phyloP scores from a whole-genome alignment of 2,329 filamentous ascomycete species.

The Penicillium sp. region DNA sequence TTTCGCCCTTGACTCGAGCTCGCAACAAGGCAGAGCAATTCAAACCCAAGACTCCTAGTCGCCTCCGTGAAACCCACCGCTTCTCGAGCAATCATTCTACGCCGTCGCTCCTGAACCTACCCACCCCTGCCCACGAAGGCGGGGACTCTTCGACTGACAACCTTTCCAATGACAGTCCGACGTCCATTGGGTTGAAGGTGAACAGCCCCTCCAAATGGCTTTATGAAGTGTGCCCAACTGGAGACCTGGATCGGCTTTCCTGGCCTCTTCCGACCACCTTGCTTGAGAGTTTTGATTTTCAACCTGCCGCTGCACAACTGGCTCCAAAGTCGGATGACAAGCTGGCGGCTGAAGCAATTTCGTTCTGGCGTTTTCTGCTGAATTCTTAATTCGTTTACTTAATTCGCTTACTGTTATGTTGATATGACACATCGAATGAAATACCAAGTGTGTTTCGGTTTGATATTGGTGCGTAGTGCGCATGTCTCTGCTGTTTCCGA shows the following conservation, averaged over 20 bases:
- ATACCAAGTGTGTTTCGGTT: too few relatives aligned
- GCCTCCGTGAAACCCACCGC: constrained; percentile 35
- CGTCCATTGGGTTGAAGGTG: constrained; percentile 1
- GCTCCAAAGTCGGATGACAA: background rate
- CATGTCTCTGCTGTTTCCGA: too few relatives aligned
- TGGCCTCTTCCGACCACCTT: constrained; percentile 20
- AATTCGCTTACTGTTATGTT: too few relatives aligned
- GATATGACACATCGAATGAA: too few relatives aligned
- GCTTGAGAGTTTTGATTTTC: too few relatives aligned
- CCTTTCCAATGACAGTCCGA: background rate
- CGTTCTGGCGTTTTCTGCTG: background rate
- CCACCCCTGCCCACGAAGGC: background rate
- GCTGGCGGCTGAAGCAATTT: background rate
- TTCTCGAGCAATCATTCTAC: constrained; percentile 22
- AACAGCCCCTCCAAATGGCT: constrained; percentile 19
- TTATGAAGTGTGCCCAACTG: constrained; percentile 22
- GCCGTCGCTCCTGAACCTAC: background rate
- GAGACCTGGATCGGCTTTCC: constrained; percentile 19
- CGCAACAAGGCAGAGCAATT: constrained; percentile 38
- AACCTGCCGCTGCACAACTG: background rate
- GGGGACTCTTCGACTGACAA: background rate
- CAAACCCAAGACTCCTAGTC: constrained; percentile 41
- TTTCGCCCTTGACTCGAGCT: constrained; percentile 31
- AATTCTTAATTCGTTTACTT: background rate
- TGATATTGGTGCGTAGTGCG: too few relatives aligned